Base-by-base conservation (phyloP, 2,329 filamentous ascomycete species). In the Aureobasidium sp. region DNA sequence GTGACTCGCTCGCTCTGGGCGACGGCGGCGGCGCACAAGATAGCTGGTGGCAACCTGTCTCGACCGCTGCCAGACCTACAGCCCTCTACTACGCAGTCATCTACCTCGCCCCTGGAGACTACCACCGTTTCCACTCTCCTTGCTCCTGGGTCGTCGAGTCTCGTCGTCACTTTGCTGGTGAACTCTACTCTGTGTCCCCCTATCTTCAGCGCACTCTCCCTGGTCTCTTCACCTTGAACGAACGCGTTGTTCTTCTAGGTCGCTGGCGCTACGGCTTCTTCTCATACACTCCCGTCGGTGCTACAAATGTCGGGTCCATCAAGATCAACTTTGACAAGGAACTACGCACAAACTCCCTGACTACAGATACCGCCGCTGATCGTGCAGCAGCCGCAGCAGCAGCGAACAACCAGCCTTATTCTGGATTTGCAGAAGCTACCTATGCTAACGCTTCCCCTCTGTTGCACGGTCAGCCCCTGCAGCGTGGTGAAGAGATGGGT, bases 251-350 rank as follows among this genome's bases (percentile, higher is more conserved):
- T 1, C 84, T 99, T 0, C 82, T 99, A 1, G 94, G 94, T 20
- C 84, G 91, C 63, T 99, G 94, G 94, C 88, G 92, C 62, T 95
- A 91, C 84, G 94, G 94, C 20, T 97, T 99, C 83, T 99, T 99
- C 80, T 89, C 87, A 67, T 97, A 91, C 77, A 93, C 91, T 0
- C 92, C 95, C 15, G 94, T 99, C 37, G 94, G 94, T 65, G 94
- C 94, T 8, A 99, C 94, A 26, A 99, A 99, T 70, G 94, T 99
- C 48, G 94, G 94, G 62, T 95, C 90, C 64, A 97, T 99, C 77
- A 89, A 90, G 72, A 85, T 99, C 79, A 97, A 99, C 78, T 99
- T 99, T 74, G 95, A 99, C 76, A 82, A 87, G 64, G 94, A 99
- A 76, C 80, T 99, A 64, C 87, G 93, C 66, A 95, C 95, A 57